A percentile compares a stretch with the other conserved stretches of the same genome.
These are phyloP conservation scores for Platanthera zijinensis DNA, from an alignment of 106 monocot species.

Conservation along the genomic window DNA sequence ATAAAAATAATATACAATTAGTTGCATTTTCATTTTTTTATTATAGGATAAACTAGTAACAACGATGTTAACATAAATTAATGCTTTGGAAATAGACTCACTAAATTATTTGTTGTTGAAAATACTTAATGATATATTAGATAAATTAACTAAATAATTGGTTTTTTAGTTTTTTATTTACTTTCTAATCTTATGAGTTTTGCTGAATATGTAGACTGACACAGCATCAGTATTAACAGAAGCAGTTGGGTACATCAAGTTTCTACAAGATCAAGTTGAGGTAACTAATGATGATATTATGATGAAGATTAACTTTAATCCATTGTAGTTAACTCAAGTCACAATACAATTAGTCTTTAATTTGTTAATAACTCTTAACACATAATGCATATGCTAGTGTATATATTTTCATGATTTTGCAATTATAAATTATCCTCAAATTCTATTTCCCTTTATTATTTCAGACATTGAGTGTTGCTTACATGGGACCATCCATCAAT, in stretches of 20 bases:
- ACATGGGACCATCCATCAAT: conserved; percentile 38
- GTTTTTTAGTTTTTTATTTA: neutral
- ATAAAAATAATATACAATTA: no score
- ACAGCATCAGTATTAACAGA: conserved; percentile 11
- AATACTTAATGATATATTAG: no score
- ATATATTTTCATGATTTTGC: neutral
- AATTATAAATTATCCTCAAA: neutral
- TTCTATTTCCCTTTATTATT: conserved; percentile 3
- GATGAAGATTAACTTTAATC: neutral
- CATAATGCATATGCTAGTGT: neutral
- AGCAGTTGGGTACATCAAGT: conserved; percentile 12
- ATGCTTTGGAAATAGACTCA: no score
- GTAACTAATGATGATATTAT: neutral
- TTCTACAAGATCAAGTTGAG: conserved; percentile 19
- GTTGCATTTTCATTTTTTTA: no score
- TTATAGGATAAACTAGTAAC: no score
- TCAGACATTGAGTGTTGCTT: conserved; percentile 76
- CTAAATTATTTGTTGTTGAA: no score
- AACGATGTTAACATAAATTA: no score
- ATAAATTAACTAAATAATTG: neutral
- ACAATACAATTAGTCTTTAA: neutral
- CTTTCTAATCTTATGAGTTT: neutral
- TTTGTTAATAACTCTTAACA: neutral
- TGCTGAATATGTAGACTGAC: conserved; percentile 5
- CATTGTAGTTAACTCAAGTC: neutral